These are phyloP conservation scores for Phytopythium aichiense DNA, from an alignment of 352 stramenopile genomes.

Conservation along the genomic window DNA sequence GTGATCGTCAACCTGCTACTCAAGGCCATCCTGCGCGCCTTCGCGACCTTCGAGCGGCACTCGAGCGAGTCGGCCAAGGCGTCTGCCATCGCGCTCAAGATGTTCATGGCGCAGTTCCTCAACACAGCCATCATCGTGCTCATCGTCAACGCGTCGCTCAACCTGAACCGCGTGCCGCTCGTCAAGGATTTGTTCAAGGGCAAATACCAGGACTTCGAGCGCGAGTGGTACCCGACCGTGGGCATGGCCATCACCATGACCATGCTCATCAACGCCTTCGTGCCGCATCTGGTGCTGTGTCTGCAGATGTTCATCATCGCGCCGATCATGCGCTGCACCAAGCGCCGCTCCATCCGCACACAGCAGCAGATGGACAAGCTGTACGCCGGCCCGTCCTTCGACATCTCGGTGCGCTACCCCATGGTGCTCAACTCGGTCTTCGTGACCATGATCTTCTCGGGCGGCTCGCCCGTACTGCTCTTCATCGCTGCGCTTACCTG, in stretches of 20 bases:
- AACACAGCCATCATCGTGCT: constrained; percentile 84
- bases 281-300: constrained; percentile 57
- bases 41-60: constrained; percentile 70
- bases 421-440: constrained; percentile 84
- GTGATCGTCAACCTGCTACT: constrained; percentile 77
- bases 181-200: constrained; percentile 63
- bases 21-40: constrained; percentile 59
- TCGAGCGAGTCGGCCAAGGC: constrained; percentile 82
- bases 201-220: constrained; percentile 80
- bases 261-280: constrained; percentile 81
- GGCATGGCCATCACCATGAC: constrained; percentile 84
- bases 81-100: constrained; percentile 66
- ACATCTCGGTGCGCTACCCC: constrained; percentile 77
- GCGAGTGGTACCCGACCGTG: constrained; percentile 85
- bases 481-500: constrained; percentile 68
- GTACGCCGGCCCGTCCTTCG: constrained; percentile 68
- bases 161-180: constrained; percentile 35
- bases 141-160: constrained; percentile 64
- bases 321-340: constrained; percentile 40
- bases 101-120: constrained; percentile 77
- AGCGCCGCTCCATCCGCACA: constrained; percentile 43
- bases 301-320: constrained; percentile 56
- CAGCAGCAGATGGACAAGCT: constrained; percentile 76
- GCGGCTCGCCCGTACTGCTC: constrained; percentile 71
- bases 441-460: constrained; percentile 80